A percentile compares a stretch with the other conserved stretches of the same genome.
phyloP scores from a whole-genome alignment of 805 yeast species.

The Kazachstania bromeliacearum region DNA sequence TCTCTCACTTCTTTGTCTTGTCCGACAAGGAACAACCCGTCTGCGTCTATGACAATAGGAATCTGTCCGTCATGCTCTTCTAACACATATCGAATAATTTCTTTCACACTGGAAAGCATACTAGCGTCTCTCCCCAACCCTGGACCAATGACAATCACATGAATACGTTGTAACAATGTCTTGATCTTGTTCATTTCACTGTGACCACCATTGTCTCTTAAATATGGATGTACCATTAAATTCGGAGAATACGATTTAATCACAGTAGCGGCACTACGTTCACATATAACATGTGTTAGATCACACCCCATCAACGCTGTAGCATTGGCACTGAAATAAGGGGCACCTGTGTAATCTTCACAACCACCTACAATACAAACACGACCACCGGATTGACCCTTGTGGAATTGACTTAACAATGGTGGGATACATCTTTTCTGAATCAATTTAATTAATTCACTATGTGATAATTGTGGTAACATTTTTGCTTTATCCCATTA shows the following conservation, averaged over 20 bases:
- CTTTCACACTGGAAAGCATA: conserved; percentile 53
- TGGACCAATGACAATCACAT: conserved; percentile 83
- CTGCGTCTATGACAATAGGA: conserved; percentile 86
- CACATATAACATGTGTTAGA: conserved; percentile 84
- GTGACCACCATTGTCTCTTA: conserved; percentile 32
- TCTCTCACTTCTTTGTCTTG: conserved; percentile 16
- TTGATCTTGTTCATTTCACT: conserved; percentile 48
- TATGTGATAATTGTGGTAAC: conserved; percentile 16
- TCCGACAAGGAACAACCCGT: conserved; percentile 64
- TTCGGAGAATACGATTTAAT: conserved; percentile 88
- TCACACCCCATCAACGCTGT: conserved; percentile 82
- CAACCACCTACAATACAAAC: conserved; percentile 88
- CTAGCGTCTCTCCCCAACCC: conserved; percentile 79
- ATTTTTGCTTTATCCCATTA: no score
- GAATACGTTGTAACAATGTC: conserved; percentile 52
- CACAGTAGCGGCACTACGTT: conserved; percentile 61
- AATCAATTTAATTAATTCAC: conserved; percentile 42
- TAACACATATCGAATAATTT: conserved; percentile 36
- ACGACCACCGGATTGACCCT: conserved; percentile 90
- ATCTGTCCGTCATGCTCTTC: conserved; percentile 46
- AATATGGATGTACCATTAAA: conserved; percentile 90
- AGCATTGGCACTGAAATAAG: conserved; percentile 81
- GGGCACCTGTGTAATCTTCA: conserved; percentile 96
- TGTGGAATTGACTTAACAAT: conserved; percentile 57
- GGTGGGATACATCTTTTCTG: conserved; percentile 61